These are phyloP conservation scores for Acacia confusa DNA, from an alignment of 306 rosid genomes.

Conservation along the genomic window DNA sequence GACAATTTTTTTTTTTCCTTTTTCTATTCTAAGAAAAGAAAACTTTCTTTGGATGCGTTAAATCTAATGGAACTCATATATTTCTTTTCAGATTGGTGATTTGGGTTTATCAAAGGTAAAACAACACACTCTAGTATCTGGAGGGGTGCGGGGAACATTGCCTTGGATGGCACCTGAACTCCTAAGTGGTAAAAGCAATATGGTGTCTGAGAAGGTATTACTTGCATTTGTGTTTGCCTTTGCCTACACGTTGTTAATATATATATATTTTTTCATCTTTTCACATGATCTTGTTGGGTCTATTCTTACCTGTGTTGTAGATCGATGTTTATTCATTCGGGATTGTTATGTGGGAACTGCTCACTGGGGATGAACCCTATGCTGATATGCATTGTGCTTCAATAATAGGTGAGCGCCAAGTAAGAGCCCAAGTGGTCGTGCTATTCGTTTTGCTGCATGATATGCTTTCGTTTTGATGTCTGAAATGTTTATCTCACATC, in stretches of 20 bases:
- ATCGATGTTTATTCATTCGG: conserved; percentile 98
- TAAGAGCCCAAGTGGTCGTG: conserved; percentile 9
- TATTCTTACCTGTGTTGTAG: conserved; percentile 52
- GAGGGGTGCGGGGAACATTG: too few relatives aligned
- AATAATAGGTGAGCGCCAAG: conserved; percentile 76
- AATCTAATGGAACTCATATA: neutral
- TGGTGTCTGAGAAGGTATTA: neutral
- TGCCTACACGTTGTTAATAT: conserved; percentile 3
- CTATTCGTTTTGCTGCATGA: conserved; percentile 14
- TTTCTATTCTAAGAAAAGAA: neutral
- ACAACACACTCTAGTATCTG: too few relatives aligned
- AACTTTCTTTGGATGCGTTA: conserved; percentile 29
- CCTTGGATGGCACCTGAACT: too few relatives aligned
- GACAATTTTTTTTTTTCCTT: neutral
- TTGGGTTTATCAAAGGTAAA: too few relatives aligned
- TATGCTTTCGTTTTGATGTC: neutral
- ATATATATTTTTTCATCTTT: conserved; percentile 16
- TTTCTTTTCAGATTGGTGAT: too few relatives aligned
- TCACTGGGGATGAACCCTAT: conserved; percentile 96
- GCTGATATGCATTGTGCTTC: conserved; percentile 97
- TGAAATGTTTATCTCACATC: neutral
- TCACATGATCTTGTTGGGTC: conserved; percentile 25
- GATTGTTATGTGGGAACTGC: conserved; percentile 98
- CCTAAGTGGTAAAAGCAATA: too few relatives aligned
- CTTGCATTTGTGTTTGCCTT: conserved; percentile 23